phyloP scores from a whole-genome alignment of 139 green algal species.

The Chlamydomonas sphaeroides region DNA sequence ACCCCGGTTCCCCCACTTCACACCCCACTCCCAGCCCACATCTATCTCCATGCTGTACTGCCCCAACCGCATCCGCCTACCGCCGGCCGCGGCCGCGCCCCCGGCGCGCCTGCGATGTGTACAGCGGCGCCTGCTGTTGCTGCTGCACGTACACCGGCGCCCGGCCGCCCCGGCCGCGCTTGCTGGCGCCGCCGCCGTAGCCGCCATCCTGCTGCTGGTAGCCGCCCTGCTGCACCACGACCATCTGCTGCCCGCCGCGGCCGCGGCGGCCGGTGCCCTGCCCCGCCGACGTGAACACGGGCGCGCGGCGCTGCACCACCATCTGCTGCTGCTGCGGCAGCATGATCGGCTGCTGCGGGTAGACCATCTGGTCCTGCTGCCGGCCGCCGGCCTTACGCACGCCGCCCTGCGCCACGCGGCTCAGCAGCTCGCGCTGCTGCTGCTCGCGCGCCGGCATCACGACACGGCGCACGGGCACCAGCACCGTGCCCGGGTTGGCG shows the following conservation, averaged over 20 bases:
- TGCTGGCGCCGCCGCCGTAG: no score
- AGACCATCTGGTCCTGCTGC: no score
- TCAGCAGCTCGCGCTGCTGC: slow-evolving; percentile 23
- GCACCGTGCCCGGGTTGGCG: no score
- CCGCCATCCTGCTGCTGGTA: not conserved
- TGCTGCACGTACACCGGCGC: slow-evolving; percentile 8
- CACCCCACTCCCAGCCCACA: no score
- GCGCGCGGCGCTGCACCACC: not conserved
- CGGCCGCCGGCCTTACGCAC: slow-evolving; percentile 15
- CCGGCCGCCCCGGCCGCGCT: not conserved
- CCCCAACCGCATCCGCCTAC: no score
- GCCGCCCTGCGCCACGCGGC: slow-evolving; percentile 17
- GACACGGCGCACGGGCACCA: not conserved
- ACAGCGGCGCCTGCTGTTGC: no score
- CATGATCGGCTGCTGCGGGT: no score
- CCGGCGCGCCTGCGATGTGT: no score
- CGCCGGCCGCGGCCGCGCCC: no score
- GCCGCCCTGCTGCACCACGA: not conserved
- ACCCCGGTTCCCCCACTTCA: no score
- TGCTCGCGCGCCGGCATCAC: not conserved
- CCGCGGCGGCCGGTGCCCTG: not conserved
- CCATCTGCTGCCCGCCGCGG: not conserved
- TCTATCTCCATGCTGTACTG: no score
- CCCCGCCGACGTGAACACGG: not conserved
- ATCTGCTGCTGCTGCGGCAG: slow-evolving; percentile 28